phyloP scores from a whole-genome alignment of 345 rosid genomes.

The Salix dunnii region DNA sequence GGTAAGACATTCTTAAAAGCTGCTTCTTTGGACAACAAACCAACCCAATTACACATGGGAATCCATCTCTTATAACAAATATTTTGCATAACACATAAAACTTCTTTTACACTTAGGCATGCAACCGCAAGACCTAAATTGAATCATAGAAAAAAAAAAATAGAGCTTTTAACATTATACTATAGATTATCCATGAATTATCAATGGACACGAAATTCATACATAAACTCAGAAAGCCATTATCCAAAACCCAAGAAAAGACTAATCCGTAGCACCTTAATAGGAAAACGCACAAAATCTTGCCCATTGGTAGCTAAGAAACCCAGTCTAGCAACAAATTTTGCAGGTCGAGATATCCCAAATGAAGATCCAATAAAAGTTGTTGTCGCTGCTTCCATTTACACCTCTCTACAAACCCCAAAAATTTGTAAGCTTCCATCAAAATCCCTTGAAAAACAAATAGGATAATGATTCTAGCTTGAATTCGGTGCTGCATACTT shows the following conservation, averaged over 20 bases:
- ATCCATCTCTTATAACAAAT: not conserved
- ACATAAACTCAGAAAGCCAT: not conserved
- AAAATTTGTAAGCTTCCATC: not conserved
- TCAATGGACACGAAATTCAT: no score
- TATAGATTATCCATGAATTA: not conserved
- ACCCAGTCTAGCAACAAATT: conserved; percentile 36
- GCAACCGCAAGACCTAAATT: not conserved
- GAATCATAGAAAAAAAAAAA: not conserved
- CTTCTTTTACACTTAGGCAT: not conserved
- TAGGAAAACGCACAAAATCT: conserved; percentile 31
- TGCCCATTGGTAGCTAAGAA: conserved; percentile 32
- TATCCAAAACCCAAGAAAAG: not conserved
- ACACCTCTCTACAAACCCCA: not conserved
- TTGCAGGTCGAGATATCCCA: conserved; percentile 21
- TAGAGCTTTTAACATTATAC: not conserved
- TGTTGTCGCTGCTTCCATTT: conserved; percentile 1
- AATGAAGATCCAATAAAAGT: conserved; percentile 3
- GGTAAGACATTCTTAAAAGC: not conserved
- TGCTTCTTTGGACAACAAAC: not conserved
- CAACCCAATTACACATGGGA: not conserved
- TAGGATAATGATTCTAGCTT: not conserved
- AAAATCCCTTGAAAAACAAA: not conserved
- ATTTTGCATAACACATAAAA: not conserved
- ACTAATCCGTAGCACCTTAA: conserved; percentile 25
- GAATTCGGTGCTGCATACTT: not conserved